These are phyloP conservation scores for Mycena leptocephala DNA, from an alignment of 768 basidiomycete species.

Conservation along the genomic window DNA sequence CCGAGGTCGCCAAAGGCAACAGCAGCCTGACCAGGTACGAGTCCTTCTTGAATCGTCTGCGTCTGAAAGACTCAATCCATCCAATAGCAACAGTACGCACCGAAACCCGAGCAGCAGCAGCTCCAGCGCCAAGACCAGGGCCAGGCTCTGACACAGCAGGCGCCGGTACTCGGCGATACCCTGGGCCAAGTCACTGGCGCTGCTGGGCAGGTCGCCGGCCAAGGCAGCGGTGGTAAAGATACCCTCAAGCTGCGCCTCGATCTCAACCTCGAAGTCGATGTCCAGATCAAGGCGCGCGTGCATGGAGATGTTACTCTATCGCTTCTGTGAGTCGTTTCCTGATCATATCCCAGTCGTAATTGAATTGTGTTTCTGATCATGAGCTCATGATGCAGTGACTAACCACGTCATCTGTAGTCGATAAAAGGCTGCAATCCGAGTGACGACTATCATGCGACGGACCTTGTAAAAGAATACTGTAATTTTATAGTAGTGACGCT, in stretches of 20 bases:
- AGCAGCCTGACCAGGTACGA: neutral
- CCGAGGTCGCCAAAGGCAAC: neutral
- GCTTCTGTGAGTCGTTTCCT: slow-evolving; percentile 33
- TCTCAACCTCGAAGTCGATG: slow-evolving; percentile 38
- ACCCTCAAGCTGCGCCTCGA: slow-evolving; percentile 38
- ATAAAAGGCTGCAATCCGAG: too few relatives aligned
- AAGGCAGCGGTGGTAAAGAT: slow-evolving; percentile 12
- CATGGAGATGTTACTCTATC: slow-evolving; percentile 40
- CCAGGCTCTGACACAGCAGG: slow-evolving; percentile 15
- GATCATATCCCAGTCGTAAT: neutral
- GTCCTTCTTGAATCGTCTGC: too few relatives aligned
- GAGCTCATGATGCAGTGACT: too few relatives aligned
- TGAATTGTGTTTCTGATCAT: neutral
- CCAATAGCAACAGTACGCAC: too few relatives aligned
- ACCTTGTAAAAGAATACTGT: too few relatives aligned
- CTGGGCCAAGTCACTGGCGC: slow-evolving; percentile 8
- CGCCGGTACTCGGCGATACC: neutral
- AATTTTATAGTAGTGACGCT: too few relatives aligned
- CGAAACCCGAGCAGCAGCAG: neutral
- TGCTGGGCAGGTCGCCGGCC: neutral
- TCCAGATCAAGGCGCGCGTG: slow-evolving; percentile 36
- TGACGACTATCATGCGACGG: too few relatives aligned
- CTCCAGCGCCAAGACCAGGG: neutral
- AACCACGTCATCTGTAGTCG: neutral
- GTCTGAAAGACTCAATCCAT: too few relatives aligned